phyloP scores from a whole-genome alignment of 345 rosid genomes.

The Ceriops decandra region DNA sequence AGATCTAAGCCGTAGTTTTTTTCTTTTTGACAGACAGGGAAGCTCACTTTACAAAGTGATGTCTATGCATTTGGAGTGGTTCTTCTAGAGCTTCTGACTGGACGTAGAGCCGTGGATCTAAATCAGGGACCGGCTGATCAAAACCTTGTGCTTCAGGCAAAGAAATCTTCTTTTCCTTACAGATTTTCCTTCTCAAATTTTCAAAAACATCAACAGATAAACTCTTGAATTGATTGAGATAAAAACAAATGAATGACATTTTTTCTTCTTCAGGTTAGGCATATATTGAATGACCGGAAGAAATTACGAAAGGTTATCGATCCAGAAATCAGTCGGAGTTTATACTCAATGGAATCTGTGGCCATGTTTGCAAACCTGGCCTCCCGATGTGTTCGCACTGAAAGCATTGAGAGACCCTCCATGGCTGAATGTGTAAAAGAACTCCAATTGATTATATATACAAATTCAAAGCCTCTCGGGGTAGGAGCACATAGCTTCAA shows the following conservation, averaged over 20 bases:
- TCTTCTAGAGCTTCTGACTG: conserved; percentile 88
- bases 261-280: conserved; percentile 60
- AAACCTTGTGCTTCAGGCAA: conserved; percentile 91
- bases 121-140: conserved; percentile 83
- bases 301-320: conserved; percentile 76
- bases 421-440: conserved; percentile 83
- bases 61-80: conserved; percentile 98
- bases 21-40: conserved; percentile 66
- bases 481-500: conserved; percentile 47
- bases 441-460: conserved; percentile 62
- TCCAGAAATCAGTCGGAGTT: conserved; percentile 66
- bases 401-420: conserved; percentile 79
- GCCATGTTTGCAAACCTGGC: conserved; percentile 90
- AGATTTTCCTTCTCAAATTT: conserved; percentile 9
- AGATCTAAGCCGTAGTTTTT: conserved; percentile 9
- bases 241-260: conserved; percentile 15
- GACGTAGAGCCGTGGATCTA: conserved; percentile 90
- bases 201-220: conserved; percentile 7
- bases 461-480: conserved; percentile 69
- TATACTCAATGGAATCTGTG: conserved; percentile 74
- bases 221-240: conserved; percentile 2
- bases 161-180: conserved; percentile 12
- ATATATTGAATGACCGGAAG: conserved; percentile 70
- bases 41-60: conserved; percentile 91
- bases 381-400: conserved; percentile 83